Conservation (phyloP, 2,329 filamentous ascomycete genomes). For the Alternaria sp. region DNA sequence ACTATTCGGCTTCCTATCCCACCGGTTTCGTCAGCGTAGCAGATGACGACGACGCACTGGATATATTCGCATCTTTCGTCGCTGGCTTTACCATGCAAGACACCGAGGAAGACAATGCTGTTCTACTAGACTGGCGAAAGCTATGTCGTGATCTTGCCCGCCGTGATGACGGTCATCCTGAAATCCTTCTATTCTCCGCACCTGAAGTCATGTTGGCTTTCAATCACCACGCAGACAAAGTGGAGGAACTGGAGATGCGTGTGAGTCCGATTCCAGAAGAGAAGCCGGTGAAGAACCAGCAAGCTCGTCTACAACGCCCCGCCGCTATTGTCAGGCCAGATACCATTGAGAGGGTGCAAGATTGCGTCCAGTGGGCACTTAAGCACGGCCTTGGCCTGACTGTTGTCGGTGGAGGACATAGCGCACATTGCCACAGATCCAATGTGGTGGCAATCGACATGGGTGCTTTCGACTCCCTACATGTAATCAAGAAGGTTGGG, state of each 20-base stretch:
- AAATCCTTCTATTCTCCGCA: constrained; percentile 55
- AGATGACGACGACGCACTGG: constrained; percentile 55
- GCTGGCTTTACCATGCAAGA: constrained; percentile 53
- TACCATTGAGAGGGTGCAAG: constrained; percentile 57
- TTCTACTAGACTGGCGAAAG: constrained; percentile 56
- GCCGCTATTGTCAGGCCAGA: constrained; percentile 57
- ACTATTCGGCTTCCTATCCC: constrained; percentile 57
- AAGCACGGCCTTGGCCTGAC: constrained; percentile 55
- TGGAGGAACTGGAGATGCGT: constrained; percentile 52
- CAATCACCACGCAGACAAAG: constrained; percentile 52
- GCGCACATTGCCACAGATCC: constrained; percentile 62
- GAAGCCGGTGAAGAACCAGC: constrained; percentile 57
- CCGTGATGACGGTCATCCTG: constrained; percentile 45
- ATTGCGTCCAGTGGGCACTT: constrained; percentile 64
- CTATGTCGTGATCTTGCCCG: constrained; percentile 59
- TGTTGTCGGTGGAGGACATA: constrained; percentile 65
- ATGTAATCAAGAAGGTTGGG: constrained; percentile 46
- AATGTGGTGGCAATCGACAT: constrained; percentile 65
- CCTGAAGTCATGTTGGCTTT: constrained; percentile 62
- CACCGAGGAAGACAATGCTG: constrained; percentile 33
- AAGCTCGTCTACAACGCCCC: constrained; percentile 56
- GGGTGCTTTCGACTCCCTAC: constrained; percentile 60
- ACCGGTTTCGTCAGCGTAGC: constrained; percentile 52
- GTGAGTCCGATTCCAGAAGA: constrained; percentile 47
- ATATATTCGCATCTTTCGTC: constrained; percentile 61